Evolutionary conservation across 2,329 filamentous ascomycete species (phyloP).

Genomic region (Gnomoniopsis sp.): DNA sequence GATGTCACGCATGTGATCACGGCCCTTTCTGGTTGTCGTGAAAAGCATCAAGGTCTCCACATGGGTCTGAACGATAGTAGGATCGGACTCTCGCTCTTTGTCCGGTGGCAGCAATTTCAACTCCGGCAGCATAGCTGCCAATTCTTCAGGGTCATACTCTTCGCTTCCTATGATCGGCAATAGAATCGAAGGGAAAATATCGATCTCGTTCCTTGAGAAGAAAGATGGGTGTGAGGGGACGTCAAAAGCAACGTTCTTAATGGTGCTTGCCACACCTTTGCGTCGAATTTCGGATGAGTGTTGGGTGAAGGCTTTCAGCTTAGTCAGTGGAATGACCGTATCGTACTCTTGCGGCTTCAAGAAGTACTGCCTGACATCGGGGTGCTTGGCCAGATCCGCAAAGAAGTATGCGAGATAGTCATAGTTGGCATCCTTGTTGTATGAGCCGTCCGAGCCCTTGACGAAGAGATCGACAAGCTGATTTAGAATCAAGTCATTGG

Average conservation of each 20-base stretch:
- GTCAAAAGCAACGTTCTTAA: conserved; percentile 92
- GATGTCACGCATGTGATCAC: conserved; percentile 69
- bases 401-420: conserved; percentile 95
- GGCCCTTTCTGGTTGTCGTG: conserved; percentile 71
- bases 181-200: conserved; percentile 84
- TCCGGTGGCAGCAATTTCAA: conserved; percentile 85
- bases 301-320: conserved; percentile 92
- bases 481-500: conserved; percentile 73
- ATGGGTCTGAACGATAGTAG: conserved; percentile 77
- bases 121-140: conserved; percentile 81
- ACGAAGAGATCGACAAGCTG: conserved; percentile 96
- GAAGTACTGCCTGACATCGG: conserved; percentile 72
- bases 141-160: conserved; percentile 85
- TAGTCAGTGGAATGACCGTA: conserved; percentile 80
- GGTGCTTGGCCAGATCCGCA: conserved; percentile 83
- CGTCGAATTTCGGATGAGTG: conserved; percentile 79
- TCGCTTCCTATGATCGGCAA: conserved; percentile 85
- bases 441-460: conserved; percentile 76
- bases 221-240: conserved; percentile 68
- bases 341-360: conserved; percentile 73
- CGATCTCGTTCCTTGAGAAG: conserved; percentile 67
- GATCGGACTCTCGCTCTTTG: conserved; percentile 78
- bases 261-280: conserved; percentile 91
- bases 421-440: conserved; percentile 82
- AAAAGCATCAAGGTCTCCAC: conserved; percentile 84